Evolutionary conservation across 1,284 basidiomycete species (phyloP).

Genomic region (Ustilago bromivora): DNA sequence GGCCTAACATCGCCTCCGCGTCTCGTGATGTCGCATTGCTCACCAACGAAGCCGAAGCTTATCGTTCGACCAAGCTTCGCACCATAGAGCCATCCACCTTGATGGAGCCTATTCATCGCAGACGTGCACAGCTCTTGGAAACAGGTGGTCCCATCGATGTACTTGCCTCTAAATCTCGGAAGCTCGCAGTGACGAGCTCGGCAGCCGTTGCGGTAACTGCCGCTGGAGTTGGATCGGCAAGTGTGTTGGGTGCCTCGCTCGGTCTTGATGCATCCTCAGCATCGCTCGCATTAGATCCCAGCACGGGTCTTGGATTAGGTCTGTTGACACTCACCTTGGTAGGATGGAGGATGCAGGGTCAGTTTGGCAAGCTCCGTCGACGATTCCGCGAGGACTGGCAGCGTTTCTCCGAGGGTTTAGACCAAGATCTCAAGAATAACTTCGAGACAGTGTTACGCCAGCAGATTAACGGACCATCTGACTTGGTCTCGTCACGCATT

Average conservation of each 20-base stretch:
- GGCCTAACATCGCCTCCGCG: constrained; percentile 11
- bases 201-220: constrained; percentile 40
- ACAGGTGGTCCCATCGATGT: constrained; percentile 53
- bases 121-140: constrained; percentile 55
- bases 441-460: constrained; percentile 24
- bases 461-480: constrained; percentile 31
- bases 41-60: constrained; percentile 44
- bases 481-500: constrained; percentile 25
- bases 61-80: constrained; percentile 38
- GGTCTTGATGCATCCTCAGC: constrained; percentile 36
- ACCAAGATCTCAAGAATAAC: constrained; percentile 51
- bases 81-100: constrained; percentile 48
- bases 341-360: constrained; percentile 68
- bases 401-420: constrained; percentile 51
- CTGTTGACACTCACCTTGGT: constrained; percentile 59
- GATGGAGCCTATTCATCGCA: constrained; percentile 47
- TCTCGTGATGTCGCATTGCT: constrained; percentile 44
- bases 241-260: constrained; percentile 38
- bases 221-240: constrained; percentile 40
- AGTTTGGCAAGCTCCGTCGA: constrained; percentile 63
- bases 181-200: constrained; percentile 43
- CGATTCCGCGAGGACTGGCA: constrained; percentile 68
- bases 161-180: constrained; percentile 46
- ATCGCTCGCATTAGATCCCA: constrained; percentile 54
- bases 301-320: constrained; percentile 61